Conservation (phyloP, 2,329 filamentous ascomycete species). For the Fusarium armeniacum region DNA sequence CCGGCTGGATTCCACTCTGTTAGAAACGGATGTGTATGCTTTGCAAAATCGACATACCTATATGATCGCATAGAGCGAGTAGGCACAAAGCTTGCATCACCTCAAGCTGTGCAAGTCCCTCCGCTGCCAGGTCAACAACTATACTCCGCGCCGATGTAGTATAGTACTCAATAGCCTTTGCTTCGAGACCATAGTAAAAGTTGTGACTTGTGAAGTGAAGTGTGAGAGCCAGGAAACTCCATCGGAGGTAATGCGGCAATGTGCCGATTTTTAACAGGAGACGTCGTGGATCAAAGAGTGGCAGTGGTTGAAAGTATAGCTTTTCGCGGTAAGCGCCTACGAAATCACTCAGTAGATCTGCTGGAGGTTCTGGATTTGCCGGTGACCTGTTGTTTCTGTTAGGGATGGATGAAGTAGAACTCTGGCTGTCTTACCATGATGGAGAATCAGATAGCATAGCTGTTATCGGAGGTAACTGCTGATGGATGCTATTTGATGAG, state of each 20-base stretch:
- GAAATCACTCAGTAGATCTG: constrained; percentile 22
- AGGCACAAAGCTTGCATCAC: constrained; percentile 43
- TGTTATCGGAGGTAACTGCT: constrained; percentile 26
- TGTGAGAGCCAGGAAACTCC: constrained; percentile 36
- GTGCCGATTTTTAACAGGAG: constrained; percentile 22
- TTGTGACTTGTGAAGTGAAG: constrained; percentile 28
- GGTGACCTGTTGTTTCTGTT: constrained; percentile 16
- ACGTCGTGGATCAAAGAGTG: constrained; percentile 23
- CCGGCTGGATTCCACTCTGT: constrained; percentile 16
- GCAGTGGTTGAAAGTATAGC: constrained; percentile 39
- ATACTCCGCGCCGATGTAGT: constrained; percentile 34
- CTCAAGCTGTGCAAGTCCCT: constrained; percentile 30
- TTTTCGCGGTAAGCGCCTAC: constrained; percentile 35
- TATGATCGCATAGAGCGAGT: constrained; percentile 41
- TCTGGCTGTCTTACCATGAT: background rate
- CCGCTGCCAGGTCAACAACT: constrained; percentile 33
- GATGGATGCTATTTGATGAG: background rate
- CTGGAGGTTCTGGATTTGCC: constrained; percentile 30
- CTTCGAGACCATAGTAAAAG: constrained; percentile 38
- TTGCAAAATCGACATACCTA: constrained; percentile 1
- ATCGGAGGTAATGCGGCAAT: constrained; percentile 41
- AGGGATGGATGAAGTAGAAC: accelerated
- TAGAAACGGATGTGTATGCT: accelerated
- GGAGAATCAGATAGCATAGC: constrained; percentile 14
- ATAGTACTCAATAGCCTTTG: constrained; percentile 45